Evolutionary conservation across 345 rosid species (phyloP).

Genomic region (Kandelia obovata): DNA sequence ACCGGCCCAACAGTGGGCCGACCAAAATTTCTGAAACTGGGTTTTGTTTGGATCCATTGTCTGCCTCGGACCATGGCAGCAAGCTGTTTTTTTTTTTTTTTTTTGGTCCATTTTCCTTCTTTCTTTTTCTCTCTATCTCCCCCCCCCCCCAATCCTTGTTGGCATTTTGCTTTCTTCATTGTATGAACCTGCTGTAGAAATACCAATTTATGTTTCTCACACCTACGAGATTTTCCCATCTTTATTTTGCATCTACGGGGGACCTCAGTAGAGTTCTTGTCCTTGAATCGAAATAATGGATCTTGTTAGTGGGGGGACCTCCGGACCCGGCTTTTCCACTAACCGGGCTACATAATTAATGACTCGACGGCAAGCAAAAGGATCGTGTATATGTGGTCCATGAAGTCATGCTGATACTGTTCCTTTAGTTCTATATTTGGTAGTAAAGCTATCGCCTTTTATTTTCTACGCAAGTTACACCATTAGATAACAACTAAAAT

Average conservation of each 20-base stretch:
- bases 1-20: neutral
- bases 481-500: neutral
- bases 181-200: neutral
- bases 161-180: neutral
- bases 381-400: constrained; percentile 2
- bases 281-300: neutral
- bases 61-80: constrained; percentile 24
- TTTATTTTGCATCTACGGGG: no score
- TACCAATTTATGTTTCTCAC: neutral
- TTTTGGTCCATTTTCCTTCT: neutral
- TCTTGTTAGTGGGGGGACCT: neutral
- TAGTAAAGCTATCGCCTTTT: no score
- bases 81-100: constrained; percentile 3
- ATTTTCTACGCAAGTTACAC: no score
- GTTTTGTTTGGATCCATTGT: constrained; percentile 19
- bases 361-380: neutral
- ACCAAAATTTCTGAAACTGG: constrained; percentile 16
- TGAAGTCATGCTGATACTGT: neutral
- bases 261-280: neutral
- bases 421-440: no score
- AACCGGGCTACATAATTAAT: neutral
- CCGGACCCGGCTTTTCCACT: neutral
- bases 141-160: neutral
- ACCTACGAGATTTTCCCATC: no score
- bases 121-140: neutral